phyloP scores from a whole-genome alignment of 2,329 filamentous ascomycete species.

The Clathrospora elynae region DNA sequence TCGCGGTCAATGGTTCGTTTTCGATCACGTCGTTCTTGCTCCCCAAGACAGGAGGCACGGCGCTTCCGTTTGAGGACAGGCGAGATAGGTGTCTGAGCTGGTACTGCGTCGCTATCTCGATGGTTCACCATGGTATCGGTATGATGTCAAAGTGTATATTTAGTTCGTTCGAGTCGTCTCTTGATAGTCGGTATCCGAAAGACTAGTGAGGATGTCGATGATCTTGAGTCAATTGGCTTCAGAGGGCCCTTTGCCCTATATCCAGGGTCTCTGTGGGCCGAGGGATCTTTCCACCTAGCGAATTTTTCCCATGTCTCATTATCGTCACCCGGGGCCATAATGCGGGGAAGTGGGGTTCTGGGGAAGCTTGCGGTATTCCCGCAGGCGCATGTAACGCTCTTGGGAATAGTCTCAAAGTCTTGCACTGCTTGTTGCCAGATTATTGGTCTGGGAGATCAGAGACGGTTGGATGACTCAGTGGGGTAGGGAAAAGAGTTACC shows the following conservation, averaged over 20 bases:
- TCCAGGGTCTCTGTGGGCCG: too few species aligned
- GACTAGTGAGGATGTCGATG: constrained; percentile 12
- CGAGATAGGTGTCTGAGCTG: constrained; percentile 25
- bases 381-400: constrained; percentile 10
- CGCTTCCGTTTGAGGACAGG: constrained; percentile 43
- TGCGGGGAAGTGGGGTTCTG: constrained; percentile 36
- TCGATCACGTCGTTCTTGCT: constrained; percentile 43
- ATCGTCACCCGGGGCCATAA: constrained; percentile 17
- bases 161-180: constrained; percentile 16
- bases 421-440: not conserved
- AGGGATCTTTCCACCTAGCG: constrained; percentile 4
- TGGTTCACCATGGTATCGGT: constrained; percentile 4
- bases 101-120: constrained; percentile 34
- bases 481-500: constrained; percentile 11
- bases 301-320: not conserved
- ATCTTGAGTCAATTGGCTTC: constrained; percentile 16
- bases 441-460: constrained; percentile 2
- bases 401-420: constrained; percentile 7
- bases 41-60: constrained; percentile 41
- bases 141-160: constrained; percentile 13
- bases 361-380: constrained; percentile 5
- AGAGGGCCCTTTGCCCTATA: too few species aligned
- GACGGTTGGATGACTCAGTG: not conserved
- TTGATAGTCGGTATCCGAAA: constrained; percentile 11
- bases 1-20: constrained; percentile 47